A percentile compares a stretch with the other conserved stretches of the same genome.
Evolutionary conservation across 495 filamentous ascomycete genomes (phyloP).

Genomic region (Aspergillus conjunctus): DNA sequence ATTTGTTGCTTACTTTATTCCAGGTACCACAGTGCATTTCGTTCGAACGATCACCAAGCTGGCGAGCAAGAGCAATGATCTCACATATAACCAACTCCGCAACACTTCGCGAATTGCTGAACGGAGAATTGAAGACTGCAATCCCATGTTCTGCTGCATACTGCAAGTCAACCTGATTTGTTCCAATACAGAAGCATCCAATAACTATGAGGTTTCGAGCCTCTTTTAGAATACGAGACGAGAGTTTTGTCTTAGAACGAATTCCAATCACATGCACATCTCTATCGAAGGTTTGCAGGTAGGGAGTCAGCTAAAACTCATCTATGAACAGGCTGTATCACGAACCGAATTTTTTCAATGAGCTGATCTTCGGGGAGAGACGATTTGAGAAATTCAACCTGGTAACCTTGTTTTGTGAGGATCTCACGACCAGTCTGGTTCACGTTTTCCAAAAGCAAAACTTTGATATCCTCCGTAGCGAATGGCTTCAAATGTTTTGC

Average conservation of each 20-base stretch:
- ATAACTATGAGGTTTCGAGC: conserved; percentile 94
- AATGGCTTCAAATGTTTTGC: conserved; percentile 93
- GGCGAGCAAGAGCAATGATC: conserved; percentile 87
- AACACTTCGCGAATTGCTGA: conserved; percentile 95
- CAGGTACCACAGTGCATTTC: conserved; percentile 95
- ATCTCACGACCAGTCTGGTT: conserved; percentile 87
- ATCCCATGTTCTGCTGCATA: conserved; percentile 91
- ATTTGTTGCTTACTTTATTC: conserved; percentile 96
- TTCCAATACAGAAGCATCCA: conserved; percentile 99
- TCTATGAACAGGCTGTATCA: conserved; percentile 14
- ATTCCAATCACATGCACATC: conserved; percentile 98
- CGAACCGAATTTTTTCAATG: conserved; percentile 93
- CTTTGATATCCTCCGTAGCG: conserved; percentile 91
- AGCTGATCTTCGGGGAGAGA: conserved; percentile 90
- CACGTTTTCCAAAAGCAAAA: conserved; percentile 93
- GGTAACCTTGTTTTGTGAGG: conserved; percentile 83
- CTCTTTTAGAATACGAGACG: conserved; percentile 77
- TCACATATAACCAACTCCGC: conserved; percentile 94
- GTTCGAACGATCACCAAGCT: conserved; percentile 88
- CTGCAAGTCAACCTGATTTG: conserved; percentile 94
- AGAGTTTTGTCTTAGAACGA: conserved; percentile 95
- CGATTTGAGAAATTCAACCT: conserved; percentile 87
- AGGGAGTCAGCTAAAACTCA: conserved; percentile 15
- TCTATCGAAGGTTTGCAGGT: conserved; percentile 41
- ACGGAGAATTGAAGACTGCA: conserved; percentile 98